Evolutionary conservation across 2,329 filamentous ascomycete species (phyloP).

Genomic region (Colletotrichum sp.): DNA sequence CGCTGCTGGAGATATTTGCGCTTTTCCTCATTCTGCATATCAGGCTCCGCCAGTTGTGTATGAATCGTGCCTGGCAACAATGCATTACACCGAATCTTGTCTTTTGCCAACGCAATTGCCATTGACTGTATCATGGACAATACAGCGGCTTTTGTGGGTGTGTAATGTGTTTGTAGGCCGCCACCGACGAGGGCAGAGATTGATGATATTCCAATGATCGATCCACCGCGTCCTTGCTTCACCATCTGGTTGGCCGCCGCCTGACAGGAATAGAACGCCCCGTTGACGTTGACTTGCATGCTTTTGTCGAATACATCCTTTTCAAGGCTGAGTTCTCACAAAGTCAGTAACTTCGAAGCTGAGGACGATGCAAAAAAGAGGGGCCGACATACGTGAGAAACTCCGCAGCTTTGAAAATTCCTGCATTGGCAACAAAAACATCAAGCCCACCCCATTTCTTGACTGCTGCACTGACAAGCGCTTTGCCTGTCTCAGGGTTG

Average conservation of each 20-base stretch:
- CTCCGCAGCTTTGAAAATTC: conserved; percentile 8
- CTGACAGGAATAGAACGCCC: conserved; percentile 74
- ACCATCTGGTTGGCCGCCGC: conserved; percentile 62
- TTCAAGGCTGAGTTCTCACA: conserved; percentile 51
- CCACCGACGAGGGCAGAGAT: conserved; percentile 71
- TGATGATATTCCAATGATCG: conserved; percentile 70
- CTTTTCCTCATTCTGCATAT: conserved; percentile 69
- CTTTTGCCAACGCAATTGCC: conserved; percentile 69
- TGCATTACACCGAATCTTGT: conserved; percentile 73
- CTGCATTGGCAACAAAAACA: conserved; percentile 35
- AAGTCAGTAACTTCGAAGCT: not conserved
- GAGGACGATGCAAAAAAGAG: not conserved
- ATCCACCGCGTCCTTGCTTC: conserved; percentile 54
- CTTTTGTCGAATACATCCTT: conserved; percentile 65
- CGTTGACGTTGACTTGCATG: conserved; percentile 71
- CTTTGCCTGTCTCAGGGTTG: conserved; percentile 63
- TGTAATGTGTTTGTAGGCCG: conserved; percentile 73
- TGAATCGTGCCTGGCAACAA: conserved; percentile 72
- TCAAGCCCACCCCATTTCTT: conserved; percentile 52
- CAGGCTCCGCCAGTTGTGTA: conserved; percentile 73
- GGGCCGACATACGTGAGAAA: conserved; percentile 1
- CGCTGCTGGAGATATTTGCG: conserved; percentile 69
- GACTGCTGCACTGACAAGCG: conserved; percentile 37
- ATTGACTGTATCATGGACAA: conserved; percentile 72
- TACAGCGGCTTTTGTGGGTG: conserved; percentile 74